Evolutionary conservation across 176 grass and related monocot species (phyloP), one percentile per base, ranked within the genome.

Genomic region (Triticum dicoccoides): DNA sequence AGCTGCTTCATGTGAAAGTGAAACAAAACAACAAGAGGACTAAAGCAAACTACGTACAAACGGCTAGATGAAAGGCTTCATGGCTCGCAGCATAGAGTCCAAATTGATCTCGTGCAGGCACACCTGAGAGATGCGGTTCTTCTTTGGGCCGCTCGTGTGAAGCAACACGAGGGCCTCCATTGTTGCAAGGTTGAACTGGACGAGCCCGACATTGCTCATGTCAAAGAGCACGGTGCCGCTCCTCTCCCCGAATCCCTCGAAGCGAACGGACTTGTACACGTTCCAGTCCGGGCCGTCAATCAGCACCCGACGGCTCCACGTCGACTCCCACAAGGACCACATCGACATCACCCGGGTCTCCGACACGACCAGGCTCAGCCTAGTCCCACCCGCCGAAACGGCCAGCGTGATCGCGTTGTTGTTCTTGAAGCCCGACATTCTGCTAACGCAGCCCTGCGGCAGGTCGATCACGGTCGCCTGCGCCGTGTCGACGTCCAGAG

Each of bases 191-290:
- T 68, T 68, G 30, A 68, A 35, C 30, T 68, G 65, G 30, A 68
- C 15, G 65, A 88, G 71, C 24, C 73, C 72, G 12, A 61, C 9
- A 0, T 10, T 2, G 5, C 9, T 8, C 79, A 87, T 52, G 12
- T 24, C 9, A 32, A 87, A 21, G 4, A 76, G 0, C 79, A 67
- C 45, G 4, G 49, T 47, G 61, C 71, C 15, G 17, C 80, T 88
- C 62, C 63, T 38, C 80, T 88, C 80, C 17, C 61, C 79, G 86
- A 82, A 82, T 11, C 59, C 78, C 44, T 17, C 1, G 44, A 87
- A 82, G 10, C 4, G 0, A 0, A 58, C 29, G 58, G 59, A 21
- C 6, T 0, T 32, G 21, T 81, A 7, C 17, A 21, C 23, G 23
- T 0, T 10, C 21, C 8, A n/a, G 4, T 32, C 61, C 44, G 13